A percentile compares a stretch with the other conserved stretches of the same genome.
Evolutionary conservation across 2,329 filamentous ascomycete genomes (phyloP).

Genomic region (Aspergillus sp.): DNA sequence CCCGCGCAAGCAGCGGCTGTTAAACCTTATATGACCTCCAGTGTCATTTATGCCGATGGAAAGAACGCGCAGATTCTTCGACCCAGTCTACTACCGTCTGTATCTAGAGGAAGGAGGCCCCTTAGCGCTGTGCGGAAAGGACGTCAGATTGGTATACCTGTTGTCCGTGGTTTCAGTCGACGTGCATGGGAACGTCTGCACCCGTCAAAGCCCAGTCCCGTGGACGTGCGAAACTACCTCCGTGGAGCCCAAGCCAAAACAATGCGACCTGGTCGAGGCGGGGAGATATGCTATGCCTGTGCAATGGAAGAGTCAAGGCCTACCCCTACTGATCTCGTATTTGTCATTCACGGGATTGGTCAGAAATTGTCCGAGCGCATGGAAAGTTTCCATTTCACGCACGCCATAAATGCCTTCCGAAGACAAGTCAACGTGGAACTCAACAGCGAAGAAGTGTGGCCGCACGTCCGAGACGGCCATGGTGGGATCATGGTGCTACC

Average conservation of each 20-base stretch:
- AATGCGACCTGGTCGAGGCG: slow-evolving; percentile 22
- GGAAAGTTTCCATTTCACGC: slow-evolving; percentile 96
- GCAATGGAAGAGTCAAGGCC: slow-evolving; percentile 62
- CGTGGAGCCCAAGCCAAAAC: slow-evolving; percentile 39
- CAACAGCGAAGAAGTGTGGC: slow-evolving; percentile 69
- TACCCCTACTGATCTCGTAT: slow-evolving; percentile 79
- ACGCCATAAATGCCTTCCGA: slow-evolving; percentile 88
- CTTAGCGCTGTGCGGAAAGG: slow-evolving; percentile 83
- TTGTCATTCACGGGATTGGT: slow-evolving; percentile 93
- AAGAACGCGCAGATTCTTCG: slow-evolving; percentile 81
- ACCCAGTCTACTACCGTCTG: slow-evolving; percentile 79
- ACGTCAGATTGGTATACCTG: slow-evolving; percentile 75
- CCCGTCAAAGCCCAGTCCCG: slow-evolving; percentile 47
- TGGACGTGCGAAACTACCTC: slow-evolving; percentile 44
- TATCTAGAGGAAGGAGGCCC: slow-evolving; percentile 78
- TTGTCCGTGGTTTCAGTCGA: slow-evolving; percentile 86
- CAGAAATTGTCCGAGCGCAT: slow-evolving; percentile 94
- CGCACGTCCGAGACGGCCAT: slow-evolving; percentile 71
- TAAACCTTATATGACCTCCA: slow-evolving; percentile 69
- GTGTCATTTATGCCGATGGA: slow-evolving; percentile 82
- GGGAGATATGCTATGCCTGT: slow-evolving; percentile 55
- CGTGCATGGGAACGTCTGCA: slow-evolving; percentile 73
- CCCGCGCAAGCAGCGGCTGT: slow-evolving; percentile 46
- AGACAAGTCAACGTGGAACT: slow-evolving; percentile 84
- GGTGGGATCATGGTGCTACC: slow-evolving; percentile 93